These are phyloP conservation scores for Blastomyces parvus DNA, from an alignment of 2,329 filamentous ascomycete genomes.

Conservation along the genomic window DNA sequence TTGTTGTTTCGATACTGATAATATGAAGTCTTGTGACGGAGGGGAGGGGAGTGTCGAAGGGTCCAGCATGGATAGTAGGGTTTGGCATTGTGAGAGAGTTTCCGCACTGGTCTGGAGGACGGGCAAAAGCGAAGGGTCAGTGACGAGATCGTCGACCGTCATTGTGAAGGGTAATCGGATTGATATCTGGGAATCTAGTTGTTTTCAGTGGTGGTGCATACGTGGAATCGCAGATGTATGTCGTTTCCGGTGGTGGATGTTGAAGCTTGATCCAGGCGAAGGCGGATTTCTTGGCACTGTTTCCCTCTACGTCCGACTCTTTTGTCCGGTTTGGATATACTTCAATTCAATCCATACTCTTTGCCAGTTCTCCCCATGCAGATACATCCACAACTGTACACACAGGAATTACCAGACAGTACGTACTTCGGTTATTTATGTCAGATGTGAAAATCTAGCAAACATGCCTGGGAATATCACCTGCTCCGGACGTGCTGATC, in stretches of 20 bases:
- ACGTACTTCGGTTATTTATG: too few species aligned
- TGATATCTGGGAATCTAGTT: neutral
- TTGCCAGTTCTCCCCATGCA: neutral
- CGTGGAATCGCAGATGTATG: neutral
- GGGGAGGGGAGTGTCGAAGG: conserved; percentile 31
- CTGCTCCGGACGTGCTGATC: too few species aligned
- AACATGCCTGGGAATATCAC: too few species aligned
- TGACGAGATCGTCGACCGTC: conserved; percentile 51
- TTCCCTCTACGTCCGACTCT: neutral
- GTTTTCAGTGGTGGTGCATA: neutral
- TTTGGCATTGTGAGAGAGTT: conserved; percentile 61
- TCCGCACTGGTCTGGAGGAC: conserved; percentile 64
- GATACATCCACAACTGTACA: too few species aligned
- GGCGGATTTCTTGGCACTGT: neutral
- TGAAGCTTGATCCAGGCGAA: neutral
- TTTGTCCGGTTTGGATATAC: too few species aligned
- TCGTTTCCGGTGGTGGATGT: neutral
- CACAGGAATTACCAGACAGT: too few species aligned
- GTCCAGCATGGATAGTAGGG: conserved; percentile 48
- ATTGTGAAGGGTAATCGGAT: conserved; percentile 28
- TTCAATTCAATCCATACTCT: too few species aligned
- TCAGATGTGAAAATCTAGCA: too few species aligned
- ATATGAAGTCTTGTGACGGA: conserved; percentile 42
- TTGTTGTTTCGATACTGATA: conserved; percentile 62
- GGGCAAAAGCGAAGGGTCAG: conserved; percentile 54